Evolutionary conservation across 352 stramenopile genomes (phyloP).

Genomic region (Pythium guiyangense): DNA sequence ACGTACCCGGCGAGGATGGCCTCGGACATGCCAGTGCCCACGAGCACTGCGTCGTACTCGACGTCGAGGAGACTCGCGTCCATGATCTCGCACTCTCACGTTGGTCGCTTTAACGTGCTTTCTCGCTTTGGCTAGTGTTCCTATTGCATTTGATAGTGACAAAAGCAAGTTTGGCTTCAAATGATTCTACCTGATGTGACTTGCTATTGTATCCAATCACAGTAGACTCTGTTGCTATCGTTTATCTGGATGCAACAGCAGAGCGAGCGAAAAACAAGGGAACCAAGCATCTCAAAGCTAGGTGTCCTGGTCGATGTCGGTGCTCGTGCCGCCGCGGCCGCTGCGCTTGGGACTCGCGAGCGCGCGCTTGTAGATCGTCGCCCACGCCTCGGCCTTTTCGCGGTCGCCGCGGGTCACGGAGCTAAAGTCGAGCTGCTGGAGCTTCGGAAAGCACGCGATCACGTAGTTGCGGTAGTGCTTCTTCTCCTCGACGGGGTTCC

Average conservation of each 20-base stretch:
- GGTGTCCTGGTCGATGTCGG: background rate
- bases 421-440: slow-evolving; percentile 77
- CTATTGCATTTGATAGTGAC: too few species aligned
- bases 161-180: too few species aligned
- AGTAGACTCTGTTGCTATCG: too few species aligned
- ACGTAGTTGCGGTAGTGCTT: slow-evolving; percentile 87
- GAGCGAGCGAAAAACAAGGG: too few species aligned
- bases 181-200: too few species aligned
- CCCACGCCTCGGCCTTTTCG: slow-evolving; percentile 63
- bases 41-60: slow-evolving; percentile 69
- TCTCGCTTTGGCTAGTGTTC: too few species aligned
- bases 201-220: too few species aligned
- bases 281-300: background rate
- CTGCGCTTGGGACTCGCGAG: slow-evolving; percentile 13
- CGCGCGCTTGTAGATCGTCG: slow-evolving; percentile 58
- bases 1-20: slow-evolving; percentile 68
- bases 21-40: slow-evolving; percentile 81
- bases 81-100: slow-evolving; percentile 21
- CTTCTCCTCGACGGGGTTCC: slow-evolving; percentile 83
- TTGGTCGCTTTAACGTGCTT: too few species aligned
- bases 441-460: slow-evolving; percentile 53
- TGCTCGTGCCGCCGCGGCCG: background rate
- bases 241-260: too few species aligned
- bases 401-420: slow-evolving; percentile 62
- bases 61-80: slow-evolving; percentile 49